phyloP scores from a whole-genome alignment of 345 rosid species.

The Fremontodendron californicum region DNA sequence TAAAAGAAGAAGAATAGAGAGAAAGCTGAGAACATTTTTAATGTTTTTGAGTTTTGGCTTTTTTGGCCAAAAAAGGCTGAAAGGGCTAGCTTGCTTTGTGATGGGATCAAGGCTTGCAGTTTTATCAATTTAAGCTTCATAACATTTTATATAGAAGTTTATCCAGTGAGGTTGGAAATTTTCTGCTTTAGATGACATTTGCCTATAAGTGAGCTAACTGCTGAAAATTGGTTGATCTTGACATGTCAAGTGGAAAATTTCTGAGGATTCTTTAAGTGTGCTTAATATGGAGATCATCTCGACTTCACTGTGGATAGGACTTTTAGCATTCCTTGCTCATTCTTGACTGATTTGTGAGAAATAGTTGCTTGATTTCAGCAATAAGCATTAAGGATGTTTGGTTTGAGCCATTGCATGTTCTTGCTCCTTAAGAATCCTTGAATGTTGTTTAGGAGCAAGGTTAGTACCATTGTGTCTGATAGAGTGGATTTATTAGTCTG shows the following conservation, averaged over 20 bases:
- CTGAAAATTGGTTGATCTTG: background rate
- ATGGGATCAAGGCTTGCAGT: background rate
- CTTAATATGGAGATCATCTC: background rate
- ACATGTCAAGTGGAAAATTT: background rate
- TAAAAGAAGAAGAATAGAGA: background rate
- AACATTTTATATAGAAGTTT: background rate
- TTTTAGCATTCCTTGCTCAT: background rate
- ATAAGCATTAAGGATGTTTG: background rate
- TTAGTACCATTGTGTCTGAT: background rate
- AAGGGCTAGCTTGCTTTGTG: background rate
- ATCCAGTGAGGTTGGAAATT: background rate
- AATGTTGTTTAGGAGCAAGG: conserved; percentile 2
- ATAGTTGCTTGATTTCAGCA: background rate
- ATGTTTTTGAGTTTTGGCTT: background rate
- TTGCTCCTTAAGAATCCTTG: background rate
- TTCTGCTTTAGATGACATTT: background rate
- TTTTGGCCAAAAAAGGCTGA: background rate
- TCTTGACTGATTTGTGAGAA: background rate
- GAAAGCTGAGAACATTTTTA: background rate
- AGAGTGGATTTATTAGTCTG: background rate
- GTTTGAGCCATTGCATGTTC: background rate
- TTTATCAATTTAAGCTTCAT: background rate
- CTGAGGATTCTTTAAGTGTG: background rate
- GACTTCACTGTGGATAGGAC: background rate
- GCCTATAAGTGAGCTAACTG: background rate